Percentiles rank a stretch among this genome's conserved stretches.
Conservation (phyloP, 202 grass and related monocot genomes). For the Eragrostis tef region DNA sequence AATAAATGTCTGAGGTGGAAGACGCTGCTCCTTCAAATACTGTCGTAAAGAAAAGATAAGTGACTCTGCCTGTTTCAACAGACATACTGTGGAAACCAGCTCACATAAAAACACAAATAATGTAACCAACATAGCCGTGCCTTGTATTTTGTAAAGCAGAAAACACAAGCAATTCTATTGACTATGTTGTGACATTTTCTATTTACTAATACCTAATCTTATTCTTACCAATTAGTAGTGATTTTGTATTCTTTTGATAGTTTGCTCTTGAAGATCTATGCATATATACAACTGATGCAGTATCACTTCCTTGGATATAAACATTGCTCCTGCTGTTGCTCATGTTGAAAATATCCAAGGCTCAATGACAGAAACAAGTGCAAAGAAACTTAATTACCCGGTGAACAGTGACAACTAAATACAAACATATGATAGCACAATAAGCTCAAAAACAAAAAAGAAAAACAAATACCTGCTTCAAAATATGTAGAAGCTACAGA, state of each 20-base stretch:
- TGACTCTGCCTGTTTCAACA: constrained; percentile 13
- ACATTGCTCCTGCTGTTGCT: neutral
- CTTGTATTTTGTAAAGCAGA: neutral
- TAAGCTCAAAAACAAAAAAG: constrained; percentile 43
- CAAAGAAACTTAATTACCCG: neutral
- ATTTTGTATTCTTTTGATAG: neutral
- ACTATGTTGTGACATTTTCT: neutral
- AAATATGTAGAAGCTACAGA: constrained; percentile 38
- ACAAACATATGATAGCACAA: constrained; percentile 33
- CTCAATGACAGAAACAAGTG: neutral
- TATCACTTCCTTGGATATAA: neutral
- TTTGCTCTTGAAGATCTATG: neutral
- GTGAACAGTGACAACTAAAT: constrained; percentile 75
- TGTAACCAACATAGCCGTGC: constrained; percentile 1
- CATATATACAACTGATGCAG: neutral
- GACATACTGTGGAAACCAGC: constrained; percentile 3
- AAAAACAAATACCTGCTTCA: constrained; percentile 39
- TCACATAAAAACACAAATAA: constrained; percentile 34
- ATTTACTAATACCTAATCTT: neutral
- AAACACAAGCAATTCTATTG: neutral
- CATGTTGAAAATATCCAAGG: neutral
- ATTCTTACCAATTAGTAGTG: neutral
- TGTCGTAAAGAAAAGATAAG: constrained; percentile 54
- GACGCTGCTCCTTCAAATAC: constrained; percentile 99
- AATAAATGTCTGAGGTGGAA: constrained; percentile 98